Percentiles rank a stretch among this genome's conserved stretches.
phyloP scores from a whole-genome alignment of 192 early-diverging fungal genomes.

The Chytriomyces hyalinus region DNA sequence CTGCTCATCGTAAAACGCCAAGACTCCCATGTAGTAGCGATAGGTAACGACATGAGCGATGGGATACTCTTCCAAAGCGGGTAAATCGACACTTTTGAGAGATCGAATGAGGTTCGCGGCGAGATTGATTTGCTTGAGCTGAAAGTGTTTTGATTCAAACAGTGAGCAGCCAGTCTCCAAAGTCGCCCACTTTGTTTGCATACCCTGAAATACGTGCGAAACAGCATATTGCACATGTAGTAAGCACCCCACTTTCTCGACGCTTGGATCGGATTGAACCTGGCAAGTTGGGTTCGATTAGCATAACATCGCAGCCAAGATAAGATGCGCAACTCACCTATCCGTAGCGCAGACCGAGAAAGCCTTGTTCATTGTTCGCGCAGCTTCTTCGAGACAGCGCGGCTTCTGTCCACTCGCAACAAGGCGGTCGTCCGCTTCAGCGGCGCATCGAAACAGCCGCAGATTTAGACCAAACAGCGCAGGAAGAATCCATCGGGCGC shows the following conservation, averaged over 20 bases:
- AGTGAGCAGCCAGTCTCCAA: neutral
- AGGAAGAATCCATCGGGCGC: conserved; percentile 65
- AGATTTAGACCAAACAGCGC: conserved; percentile 64
- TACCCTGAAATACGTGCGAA: conserved; percentile 87
- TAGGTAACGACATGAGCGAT: conserved; percentile 85
- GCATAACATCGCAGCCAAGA: neutral
- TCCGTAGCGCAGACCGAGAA: conserved; percentile 92
- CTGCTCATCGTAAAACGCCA: conserved; percentile 85
- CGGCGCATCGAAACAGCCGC: conserved; percentile 52
- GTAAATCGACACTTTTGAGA: conserved; percentile 74
- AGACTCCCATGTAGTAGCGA: conserved; percentile 83
- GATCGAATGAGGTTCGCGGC: conserved; percentile 83
- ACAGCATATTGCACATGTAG: conserved; percentile 81
- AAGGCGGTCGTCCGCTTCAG: conserved; percentile 61
- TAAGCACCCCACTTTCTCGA: conserved; percentile 96
- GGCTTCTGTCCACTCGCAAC: conserved; percentile 51
- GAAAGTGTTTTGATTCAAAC: neutral
- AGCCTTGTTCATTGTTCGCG: conserved; percentile 83
- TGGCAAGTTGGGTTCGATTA: neutral
- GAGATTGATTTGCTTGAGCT: conserved; percentile 79
- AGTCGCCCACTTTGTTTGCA: neutral
- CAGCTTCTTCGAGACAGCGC: conserved; percentile 77
- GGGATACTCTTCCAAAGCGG: conserved; percentile 75
- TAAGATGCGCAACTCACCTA: conserved; percentile 51
- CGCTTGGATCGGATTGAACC: conserved; percentile 8